A percentile compares a stretch with the other conserved stretches of the same genome.
Evolutionary conservation across 2,329 filamentous ascomycete genomes (phyloP).

Genomic region (Alternaria sp.): DNA sequence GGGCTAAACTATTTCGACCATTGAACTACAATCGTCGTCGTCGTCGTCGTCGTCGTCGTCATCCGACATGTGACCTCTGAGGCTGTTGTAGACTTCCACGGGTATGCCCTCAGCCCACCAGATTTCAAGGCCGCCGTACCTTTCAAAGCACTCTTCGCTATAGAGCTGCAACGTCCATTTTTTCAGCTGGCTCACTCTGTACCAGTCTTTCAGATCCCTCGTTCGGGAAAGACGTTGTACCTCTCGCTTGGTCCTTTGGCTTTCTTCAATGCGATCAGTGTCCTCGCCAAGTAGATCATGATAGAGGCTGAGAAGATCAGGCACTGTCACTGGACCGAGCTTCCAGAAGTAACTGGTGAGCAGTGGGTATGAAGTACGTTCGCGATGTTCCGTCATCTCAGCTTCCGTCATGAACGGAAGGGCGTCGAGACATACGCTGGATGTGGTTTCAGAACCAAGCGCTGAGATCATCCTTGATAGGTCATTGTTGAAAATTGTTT

Average conservation of each 20-base stretch:
- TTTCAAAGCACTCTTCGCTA: slow-evolving; percentile 36
- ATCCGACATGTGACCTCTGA: slow-evolving; percentile 19
- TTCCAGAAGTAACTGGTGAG: neutral
- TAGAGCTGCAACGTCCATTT: slow-evolving; percentile 39
- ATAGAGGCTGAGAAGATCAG: slow-evolving; percentile 14
- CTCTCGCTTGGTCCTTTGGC: slow-evolving; percentile 12
- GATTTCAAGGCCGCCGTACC: slow-evolving; percentile 34
- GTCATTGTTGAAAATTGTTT: slow-evolving; percentile 21
- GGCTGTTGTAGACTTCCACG: slow-evolving; percentile 33
- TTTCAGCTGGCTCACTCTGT: slow-evolving; percentile 20
- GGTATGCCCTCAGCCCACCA: slow-evolving; percentile 34
- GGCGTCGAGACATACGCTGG: slow-evolving; percentile 17
- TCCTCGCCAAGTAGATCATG: slow-evolving; percentile 16
- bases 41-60: slow-evolving; percentile 21
- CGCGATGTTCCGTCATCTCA: slow-evolving; percentile 22
- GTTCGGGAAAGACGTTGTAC: slow-evolving; percentile 7
- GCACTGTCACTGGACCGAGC: neutral
- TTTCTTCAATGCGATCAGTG: slow-evolving; percentile 4
- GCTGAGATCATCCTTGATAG: slow-evolving; percentile 8
- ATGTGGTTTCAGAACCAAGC: slow-evolving; percentile 10
- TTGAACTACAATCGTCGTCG: neutral
- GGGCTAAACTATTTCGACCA: neutral
- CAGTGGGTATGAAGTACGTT: slow-evolving; percentile 13
- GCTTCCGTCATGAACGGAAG: neutral
- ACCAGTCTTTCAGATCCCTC: slow-evolving; percentile 18